Base-by-base conservation (phyloP, 768 basidiomycete species). In the Suillus sp. region DNA sequence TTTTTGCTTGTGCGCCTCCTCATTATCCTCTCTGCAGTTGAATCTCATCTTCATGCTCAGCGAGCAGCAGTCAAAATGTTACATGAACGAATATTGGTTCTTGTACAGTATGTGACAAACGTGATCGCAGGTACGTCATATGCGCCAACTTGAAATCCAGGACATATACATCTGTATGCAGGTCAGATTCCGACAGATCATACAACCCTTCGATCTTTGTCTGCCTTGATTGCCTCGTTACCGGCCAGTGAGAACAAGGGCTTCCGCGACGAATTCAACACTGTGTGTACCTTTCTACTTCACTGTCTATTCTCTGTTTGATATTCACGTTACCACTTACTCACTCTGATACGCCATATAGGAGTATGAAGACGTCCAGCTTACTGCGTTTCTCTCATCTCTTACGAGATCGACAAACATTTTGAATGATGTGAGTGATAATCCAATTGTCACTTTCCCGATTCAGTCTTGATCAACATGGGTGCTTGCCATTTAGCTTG, bases 1-100 rank as follows among this genome's bases (percentile, higher is more conserved):
- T 64, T 65, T 32, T 18, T 13, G 14, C 1, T 11, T 48, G 34
- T 25, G 11, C 50, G 48, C 37, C 53, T 51, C 37, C 53, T 51
- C 57, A 38, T 55, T 66, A 63, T 59, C 10, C 11, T 57, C 25
- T 40, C 10, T 40, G 25, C 71, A 98, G 96, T 99, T 77, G 88
- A 96, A 69, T 91, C 93, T 0, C 91, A 95, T 78, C 79, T 99
- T 57, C 89, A 91, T 63, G 91, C 95, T 2, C 96, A 98, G 76
- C 84, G 95, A 66, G 93, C 95, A 56, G 97, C 97, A 13, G 90
- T 99, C 60, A 91, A 94, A 73, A 99, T 99, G 97, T 83, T 99
- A 60, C 89, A 95, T 69, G 95, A 97, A 67, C 87, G 97, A 56
- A 92, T 99, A 56, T 67, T 88, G 56, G 79, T 96, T 7, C 84